phyloP scores from a whole-genome alignment of 352 stramenopile species.

The Pythium chondricola region DNA sequence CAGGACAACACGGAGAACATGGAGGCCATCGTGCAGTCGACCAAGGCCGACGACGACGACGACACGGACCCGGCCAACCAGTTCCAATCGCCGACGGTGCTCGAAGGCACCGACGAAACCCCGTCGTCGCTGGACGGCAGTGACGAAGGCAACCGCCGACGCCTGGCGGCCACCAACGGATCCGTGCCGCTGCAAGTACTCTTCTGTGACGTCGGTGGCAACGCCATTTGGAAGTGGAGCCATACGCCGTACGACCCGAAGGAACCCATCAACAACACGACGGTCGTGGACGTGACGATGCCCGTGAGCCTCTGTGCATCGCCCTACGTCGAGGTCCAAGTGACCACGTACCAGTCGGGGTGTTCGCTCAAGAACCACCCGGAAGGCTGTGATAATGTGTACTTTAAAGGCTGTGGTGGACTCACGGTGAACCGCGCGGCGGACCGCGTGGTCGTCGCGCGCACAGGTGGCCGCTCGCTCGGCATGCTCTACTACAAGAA shows the following conservation, averaged over 20 bases:
- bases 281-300: slow-evolving; percentile 79
- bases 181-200: slow-evolving; percentile 36
- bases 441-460: slow-evolving; percentile 67
- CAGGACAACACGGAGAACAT: slow-evolving; percentile 43
- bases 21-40: slow-evolving; percentile 53
- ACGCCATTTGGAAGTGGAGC: slow-evolving; percentile 72
- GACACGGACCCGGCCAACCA: slow-evolving; percentile 87
- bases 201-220: slow-evolving; percentile 68
- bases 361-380: slow-evolving; percentile 85
- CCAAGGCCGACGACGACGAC: slow-evolving; percentile 80
- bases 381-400: slow-evolving; percentile 65
- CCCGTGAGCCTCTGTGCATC: slow-evolving; percentile 20
- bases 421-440: slow-evolving; percentile 58
- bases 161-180: no score
- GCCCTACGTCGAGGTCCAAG: slow-evolving; percentile 36
- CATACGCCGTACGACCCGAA: slow-evolving; percentile 28
- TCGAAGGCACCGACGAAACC: slow-evolving; percentile 26
- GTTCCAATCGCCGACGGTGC: slow-evolving; percentile 47
- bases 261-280: slow-evolving; percentile 29
- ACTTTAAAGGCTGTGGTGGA: slow-evolving; percentile 75
- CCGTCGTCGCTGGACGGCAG: slow-evolving; percentile 29
- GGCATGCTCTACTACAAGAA: slow-evolving; percentile 64
- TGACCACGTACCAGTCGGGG: slow-evolving; percentile 70
- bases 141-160: slow-evolving; percentile 33
- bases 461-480: slow-evolving; percentile 65